Evolutionary conservation across 192 early-diverging fungal species (phyloP).

Genomic region (Entomortierella beljakovae): DNA sequence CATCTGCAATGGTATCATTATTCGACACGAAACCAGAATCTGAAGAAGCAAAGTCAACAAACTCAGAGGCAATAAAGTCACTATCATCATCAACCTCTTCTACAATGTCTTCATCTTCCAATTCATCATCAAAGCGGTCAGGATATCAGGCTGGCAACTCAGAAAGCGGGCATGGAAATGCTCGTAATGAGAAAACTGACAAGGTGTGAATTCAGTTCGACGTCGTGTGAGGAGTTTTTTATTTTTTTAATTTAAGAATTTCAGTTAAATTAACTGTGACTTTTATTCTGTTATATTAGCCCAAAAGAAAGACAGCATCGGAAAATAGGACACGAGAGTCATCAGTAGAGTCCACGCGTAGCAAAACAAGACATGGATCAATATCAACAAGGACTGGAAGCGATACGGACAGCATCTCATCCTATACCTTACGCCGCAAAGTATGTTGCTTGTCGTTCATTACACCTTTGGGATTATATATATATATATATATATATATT

Average conservation of each 20-base stretch:
- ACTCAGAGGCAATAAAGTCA: not conserved
- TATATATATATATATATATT: not conserved
- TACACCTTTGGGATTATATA: too few species aligned
- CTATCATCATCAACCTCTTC: constrained; percentile 10
- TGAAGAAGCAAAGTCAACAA: not conserved
- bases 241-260: too few species aligned
- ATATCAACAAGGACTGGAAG: not conserved
- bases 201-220: too few species aligned
- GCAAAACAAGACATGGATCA: not conserved
- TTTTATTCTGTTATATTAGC: not conserved
- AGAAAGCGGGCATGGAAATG: not conserved
- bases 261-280: not conserved
- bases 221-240: too few species aligned
- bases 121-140: not conserved
- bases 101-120: not conserved
- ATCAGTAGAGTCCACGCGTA: not conserved
- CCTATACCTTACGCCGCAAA: not conserved
- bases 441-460: not conserved
- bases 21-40: not conserved
- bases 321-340: not conserved
- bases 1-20: not conserved
- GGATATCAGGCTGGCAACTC: not conserved
- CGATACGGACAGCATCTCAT: not conserved
- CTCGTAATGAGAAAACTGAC: too few species aligned
- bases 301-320: not conserved